Conservation (phyloP, 2,329 filamentous ascomycete species). For the Penicillium paneum region DNA sequence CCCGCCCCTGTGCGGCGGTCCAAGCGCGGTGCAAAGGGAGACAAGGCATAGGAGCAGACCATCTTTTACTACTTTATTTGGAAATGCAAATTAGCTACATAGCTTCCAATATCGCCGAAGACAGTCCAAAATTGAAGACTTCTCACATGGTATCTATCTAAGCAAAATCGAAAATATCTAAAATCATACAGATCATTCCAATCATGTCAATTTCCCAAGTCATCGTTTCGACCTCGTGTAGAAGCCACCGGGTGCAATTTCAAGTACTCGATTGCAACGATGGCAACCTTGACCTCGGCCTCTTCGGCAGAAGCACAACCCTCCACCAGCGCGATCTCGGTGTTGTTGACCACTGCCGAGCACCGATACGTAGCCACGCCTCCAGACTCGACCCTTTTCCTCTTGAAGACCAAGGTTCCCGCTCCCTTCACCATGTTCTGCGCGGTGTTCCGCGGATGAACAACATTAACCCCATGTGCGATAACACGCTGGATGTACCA, state of each 20-base stretch:
- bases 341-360: conserved; percentile 14
- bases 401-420: conserved; percentile 15
- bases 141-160: not conserved
- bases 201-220: not conserved
- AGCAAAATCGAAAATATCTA: not conserved
- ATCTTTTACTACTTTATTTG: not conserved
- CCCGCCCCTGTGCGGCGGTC: conserved; percentile 20
- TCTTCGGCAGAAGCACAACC: conserved; percentile 29
- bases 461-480: conserved; percentile 52
- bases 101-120: not conserved
- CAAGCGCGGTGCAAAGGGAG: conserved; percentile 27
- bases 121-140: not conserved
- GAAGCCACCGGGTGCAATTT: not conserved
- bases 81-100: not conserved
- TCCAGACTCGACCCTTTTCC: conserved; percentile 12
- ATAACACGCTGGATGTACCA: conserved; percentile 61
- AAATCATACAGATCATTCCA: not conserved
- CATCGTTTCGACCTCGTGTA: not conserved
- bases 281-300: conserved; percentile 29
- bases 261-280: conserved; percentile 17
- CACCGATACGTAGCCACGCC: conserved; percentile 23
- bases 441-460: conserved; percentile 66
- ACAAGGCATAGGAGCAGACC: conserved; percentile 23
- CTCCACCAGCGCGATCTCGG: conserved; percentile 18
- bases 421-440: conserved; percentile 51